A percentile compares a stretch with the other conserved stretches of the same genome.
phyloP scores from a whole-genome alignment of 257 asterid genomes.

The Nicotiana paniculata region DNA sequence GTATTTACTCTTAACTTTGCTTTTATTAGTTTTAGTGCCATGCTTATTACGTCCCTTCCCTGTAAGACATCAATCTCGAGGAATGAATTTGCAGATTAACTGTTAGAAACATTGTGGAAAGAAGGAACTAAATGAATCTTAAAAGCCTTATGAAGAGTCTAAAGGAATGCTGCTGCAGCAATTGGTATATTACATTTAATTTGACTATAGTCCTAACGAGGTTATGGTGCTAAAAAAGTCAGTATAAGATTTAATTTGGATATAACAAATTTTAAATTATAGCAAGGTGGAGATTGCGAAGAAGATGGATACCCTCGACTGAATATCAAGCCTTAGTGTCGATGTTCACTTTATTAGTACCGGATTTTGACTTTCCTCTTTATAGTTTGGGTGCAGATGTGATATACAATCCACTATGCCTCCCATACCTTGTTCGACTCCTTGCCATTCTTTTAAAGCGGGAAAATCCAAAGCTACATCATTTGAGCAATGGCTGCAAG shows the following conservation, averaged over 20 bases:
- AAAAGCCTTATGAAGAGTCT: background rate
- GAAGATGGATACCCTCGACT: background rate
- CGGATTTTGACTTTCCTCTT: background rate
- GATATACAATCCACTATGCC: conserved; percentile 69
- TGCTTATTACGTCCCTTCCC: background rate
- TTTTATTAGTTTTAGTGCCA: background rate
- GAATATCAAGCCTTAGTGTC: background rate
- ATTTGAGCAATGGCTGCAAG: background rate
- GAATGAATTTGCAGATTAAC: background rate
- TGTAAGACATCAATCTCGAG: background rate
- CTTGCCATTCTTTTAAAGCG: conserved; percentile 47
- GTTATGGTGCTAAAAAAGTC: background rate
- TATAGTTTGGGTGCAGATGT: conserved; percentile 91
- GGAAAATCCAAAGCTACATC: background rate
- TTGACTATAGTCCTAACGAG: background rate
- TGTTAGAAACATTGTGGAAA: background rate
- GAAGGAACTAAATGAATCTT: background rate
- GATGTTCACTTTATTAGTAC: background rate
- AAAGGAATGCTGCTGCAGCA: background rate
- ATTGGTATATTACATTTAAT: background rate
- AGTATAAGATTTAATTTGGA: background rate
- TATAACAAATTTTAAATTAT: background rate
- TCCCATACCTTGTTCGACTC: conserved; percentile 77
- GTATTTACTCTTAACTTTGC: conserved; percentile 11
- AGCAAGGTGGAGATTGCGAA: background rate